Evolutionary conservation across 768 basidiomycete species (phyloP).

Genomic region (Rhodotorula kratochvilovae): DNA sequence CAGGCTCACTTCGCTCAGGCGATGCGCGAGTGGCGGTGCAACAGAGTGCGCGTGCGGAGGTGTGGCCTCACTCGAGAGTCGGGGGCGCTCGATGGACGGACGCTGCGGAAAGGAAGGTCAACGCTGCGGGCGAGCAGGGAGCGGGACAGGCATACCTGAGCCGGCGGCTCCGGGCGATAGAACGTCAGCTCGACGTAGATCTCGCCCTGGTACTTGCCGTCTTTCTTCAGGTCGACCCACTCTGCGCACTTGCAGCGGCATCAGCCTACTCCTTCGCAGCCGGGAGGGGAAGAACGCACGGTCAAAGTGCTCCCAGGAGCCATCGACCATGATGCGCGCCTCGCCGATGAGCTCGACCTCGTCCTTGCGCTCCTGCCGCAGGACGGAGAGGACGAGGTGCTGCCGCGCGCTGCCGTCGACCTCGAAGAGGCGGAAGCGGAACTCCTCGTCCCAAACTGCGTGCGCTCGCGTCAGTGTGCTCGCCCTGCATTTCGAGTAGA

Average conservation of each 20-base stretch:
- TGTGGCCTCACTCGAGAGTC: too few species aligned
- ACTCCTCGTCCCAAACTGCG: slow-evolving; percentile 35
- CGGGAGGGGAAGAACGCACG: not conserved
- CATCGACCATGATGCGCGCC: slow-evolving; percentile 1
- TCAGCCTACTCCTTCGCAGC: too few species aligned
- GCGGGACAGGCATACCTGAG: not conserved
- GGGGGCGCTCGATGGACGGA: not conserved
- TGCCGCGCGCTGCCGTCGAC: slow-evolving; percentile 1
- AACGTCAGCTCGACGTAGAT: slow-evolving; percentile 29
- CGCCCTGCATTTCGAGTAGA: not conserved
- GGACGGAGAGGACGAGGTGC: slow-evolving; percentile 1
- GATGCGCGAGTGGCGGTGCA: too few species aligned
- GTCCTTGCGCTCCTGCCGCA: slow-evolving; percentile 1
- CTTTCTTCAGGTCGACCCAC: slow-evolving; percentile 9
- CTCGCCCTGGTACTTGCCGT: slow-evolving; percentile 24
- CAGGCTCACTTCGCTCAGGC: not conserved
- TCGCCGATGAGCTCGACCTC: slow-evolving; percentile 19
- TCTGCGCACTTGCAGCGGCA: not conserved
- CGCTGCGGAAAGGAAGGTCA: not conserved
- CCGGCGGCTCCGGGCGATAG: slow-evolving; percentile 7
- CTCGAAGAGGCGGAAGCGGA: slow-evolving; percentile 12
- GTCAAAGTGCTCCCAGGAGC: slow-evolving; percentile 25
- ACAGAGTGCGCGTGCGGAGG: too few species aligned
- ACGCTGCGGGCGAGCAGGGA: not conserved
- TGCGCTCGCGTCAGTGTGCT: not conserved